These are phyloP conservation scores for Calonectria fujianensis DNA, from an alignment of 2,329 filamentous ascomycete species.

Conservation along the genomic window DNA sequence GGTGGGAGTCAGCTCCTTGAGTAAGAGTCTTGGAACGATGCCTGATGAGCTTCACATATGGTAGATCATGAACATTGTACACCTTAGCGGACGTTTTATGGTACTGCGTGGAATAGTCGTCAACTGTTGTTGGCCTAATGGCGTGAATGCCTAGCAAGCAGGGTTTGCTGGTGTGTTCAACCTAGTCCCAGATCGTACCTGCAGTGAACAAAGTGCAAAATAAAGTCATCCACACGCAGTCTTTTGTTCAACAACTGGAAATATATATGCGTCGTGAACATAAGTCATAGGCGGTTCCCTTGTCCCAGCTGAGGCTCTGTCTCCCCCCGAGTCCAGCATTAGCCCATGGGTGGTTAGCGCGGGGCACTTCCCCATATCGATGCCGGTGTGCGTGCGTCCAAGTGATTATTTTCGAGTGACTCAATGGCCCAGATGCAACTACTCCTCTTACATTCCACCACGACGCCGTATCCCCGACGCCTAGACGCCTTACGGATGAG, in stretches of 20 bases:
- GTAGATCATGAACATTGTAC: too few species aligned
- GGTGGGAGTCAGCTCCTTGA: neutral
- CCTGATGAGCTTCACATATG: too few species aligned
- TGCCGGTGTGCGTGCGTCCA: conserved; percentile 43
- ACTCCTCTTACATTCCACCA: conserved; percentile 39
- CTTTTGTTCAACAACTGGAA: neutral
- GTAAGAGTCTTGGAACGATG: too few species aligned
- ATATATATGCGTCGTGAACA: neutral
- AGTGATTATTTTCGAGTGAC: conserved; percentile 59
- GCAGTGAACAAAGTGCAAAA: neutral
- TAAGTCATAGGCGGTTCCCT: neutral
- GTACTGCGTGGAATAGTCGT: too few species aligned
- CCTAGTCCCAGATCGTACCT: neutral
- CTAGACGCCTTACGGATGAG: conserved; percentile 3
- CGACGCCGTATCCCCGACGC: conserved; percentile 10
- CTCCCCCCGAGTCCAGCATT: conserved; percentile 29
- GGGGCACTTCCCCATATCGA: conserved; percentile 57
- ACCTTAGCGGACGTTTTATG: too few species aligned
- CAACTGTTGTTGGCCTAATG: neutral
- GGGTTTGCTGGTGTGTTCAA: neutral
- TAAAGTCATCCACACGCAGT: neutral
- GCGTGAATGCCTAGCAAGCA: neutral
- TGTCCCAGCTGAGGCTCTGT: conserved; percentile 35
- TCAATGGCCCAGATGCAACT: conserved; percentile 54
- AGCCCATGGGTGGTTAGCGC: conserved; percentile 55